Evolutionary conservation across 2,329 filamentous ascomycete species (phyloP), one percentile per base, ranked within the genome.

Genomic region (Diaporthe australafricana): DNA sequence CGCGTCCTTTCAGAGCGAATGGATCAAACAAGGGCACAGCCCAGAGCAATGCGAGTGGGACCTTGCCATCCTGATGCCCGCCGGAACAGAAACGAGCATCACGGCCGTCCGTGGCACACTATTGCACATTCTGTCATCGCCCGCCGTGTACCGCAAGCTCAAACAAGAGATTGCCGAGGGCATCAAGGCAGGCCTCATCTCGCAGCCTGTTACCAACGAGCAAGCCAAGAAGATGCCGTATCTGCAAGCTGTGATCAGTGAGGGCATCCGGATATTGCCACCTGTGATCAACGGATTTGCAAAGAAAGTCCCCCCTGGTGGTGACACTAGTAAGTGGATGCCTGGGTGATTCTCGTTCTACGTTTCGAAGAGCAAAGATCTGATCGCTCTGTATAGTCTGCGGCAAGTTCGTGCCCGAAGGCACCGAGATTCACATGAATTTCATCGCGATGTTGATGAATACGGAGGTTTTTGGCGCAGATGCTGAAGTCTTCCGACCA

Each of bases 1-100:
- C 40, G 6, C 1, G 1, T 47, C 20, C 7, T 9, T 4, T 14
- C 12, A 70, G 66, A 30, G 25, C 3, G 62, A 74, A 40, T 70
- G 68, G 70, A 53, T 75, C 35, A 56, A 40, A n/a, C 47, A 56
- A 1, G 66, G 66, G 1, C 27, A 55, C 25, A 25, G 17, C 6
- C 47, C 30, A 5, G 6, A 22, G 4, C 20, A 65, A 22, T 60
- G 55, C 35, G 70, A 70, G 50, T 22, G 7, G 7, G 70, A 72
- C 38, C 27, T 72, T 32, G 47, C 50, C 11, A 38, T 71, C 16
- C 12, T 45, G 22, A 38, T 73, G 68, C 81, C 85, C 2, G 86
- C 86, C 7, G 87, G 87, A 5, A 84, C 85, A 3, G 87, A 88
- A 72, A 87, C 85, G 14, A 86, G 85, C 0, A 83, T 86, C 0